These are phyloP conservation scores for Geranomyces variabilis DNA, from an alignment of 192 early-diverging fungal genomes.

Conservation along the genomic window DNA sequence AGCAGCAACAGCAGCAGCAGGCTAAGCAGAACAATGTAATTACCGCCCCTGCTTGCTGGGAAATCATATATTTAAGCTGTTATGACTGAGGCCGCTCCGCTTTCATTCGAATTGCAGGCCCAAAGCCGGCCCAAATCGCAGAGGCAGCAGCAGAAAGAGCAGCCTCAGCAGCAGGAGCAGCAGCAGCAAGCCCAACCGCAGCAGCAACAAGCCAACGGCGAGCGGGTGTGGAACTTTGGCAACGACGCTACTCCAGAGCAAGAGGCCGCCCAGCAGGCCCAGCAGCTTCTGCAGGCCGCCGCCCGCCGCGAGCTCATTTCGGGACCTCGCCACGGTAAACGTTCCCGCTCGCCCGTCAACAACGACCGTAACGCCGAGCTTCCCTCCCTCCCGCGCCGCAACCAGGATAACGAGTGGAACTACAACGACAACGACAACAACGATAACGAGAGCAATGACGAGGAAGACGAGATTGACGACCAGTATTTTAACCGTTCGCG, in stretches of 20 bases:
- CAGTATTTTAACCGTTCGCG: conserved; percentile 9
- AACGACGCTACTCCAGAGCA: background rate
- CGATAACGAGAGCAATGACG: background rate
- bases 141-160: background rate
- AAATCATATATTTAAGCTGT: no score
- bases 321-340: conserved; percentile 7
- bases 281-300: background rate
- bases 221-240: background rate
- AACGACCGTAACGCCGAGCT: background rate
- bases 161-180: background rate
- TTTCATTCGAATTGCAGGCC: background rate
- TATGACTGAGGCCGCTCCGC: no score
- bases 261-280: background rate
- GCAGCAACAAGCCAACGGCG: background rate
- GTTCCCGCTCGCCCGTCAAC: background rate
- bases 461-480: conserved; percentile 1
- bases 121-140: background rate
- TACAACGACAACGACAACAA: background rate
- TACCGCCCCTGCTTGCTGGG: no score
- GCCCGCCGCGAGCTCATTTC: background rate
- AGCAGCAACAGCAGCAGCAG: conserved; percentile 14
- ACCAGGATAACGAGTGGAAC: background rate
- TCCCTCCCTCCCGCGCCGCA: background rate
- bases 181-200: background rate
- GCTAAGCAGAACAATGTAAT: background rate